Base-by-base conservation (phyloP, 768 basidiomycete genomes). In the Panus rudis region DNA sequence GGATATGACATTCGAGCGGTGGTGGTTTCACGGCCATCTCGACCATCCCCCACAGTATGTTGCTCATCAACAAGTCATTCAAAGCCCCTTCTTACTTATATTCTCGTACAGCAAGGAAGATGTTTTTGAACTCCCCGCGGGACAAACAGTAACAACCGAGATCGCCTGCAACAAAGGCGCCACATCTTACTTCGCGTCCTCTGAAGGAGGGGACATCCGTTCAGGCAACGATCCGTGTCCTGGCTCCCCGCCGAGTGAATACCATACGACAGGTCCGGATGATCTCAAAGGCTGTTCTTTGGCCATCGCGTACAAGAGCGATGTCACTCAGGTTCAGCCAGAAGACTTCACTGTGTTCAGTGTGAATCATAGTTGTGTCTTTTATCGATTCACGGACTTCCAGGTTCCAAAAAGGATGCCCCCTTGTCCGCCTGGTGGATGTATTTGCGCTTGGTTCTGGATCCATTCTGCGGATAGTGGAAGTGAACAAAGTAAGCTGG, bases 391-490 rank as follows among this genome's bases (percentile, higher is more conserved):
- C 57, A 87, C 81, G 5, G 74, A 78, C 39, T 89, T 88, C 51
- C 55, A 71, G 37, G 81, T 89, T 4, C 87, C 86, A 0, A 68
- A 55, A 14, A 63, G 62, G 10, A 79, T 88, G 79, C 85, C 85
- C 0, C 65, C 79, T 7, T 87, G 84, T 52, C 79, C 81, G 0
- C 52, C 67, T 0, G 75, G 73, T 14, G 74, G 74, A 16, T 87
- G 84, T 52, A 70, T 70, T 24, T 89, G 84, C 59, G 75, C 83
- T 2, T 86, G 75, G 63, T 82, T 82, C 56, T 86, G 81, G 84
- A 76, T 84, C 20, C 79, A 85, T 58, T 72, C 75, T 0, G 62
- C 71, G 10, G 65, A 78, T 43, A 74, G 73, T 46, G 80, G 81
- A 12, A 69, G 76, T 6, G 78, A 79, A 60, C 78, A 82, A 58